Base-by-base conservation (phyloP, 495 filamentous ascomycete species). In the Xylaria bambusicola region DNA sequence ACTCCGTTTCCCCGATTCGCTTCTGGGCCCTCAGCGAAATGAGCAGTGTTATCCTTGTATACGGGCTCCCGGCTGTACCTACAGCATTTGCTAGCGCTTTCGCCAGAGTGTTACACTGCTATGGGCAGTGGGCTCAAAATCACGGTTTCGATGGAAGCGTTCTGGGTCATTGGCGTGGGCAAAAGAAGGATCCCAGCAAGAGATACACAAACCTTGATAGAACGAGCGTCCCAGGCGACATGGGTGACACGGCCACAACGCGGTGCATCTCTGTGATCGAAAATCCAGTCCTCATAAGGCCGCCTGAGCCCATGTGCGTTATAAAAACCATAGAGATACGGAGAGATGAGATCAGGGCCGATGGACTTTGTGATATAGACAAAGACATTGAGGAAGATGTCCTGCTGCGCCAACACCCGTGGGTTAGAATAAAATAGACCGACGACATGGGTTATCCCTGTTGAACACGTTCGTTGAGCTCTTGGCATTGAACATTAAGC, bases 21-120 rank as follows among this genome's bases (percentile, higher is more conserved):
- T 56, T 56, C 53, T 56, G 53, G 53, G 53, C 53, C 36, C 53
- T 56, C 40, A 27, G 53, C 31, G 53, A 56, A 38, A 36, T 56
- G 27, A 47, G 40, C 17, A 56, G 53, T 35, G 41, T 31, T n/a
- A 46, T 56, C 53, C 7, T 42, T 6, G 53, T 56, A 2, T 56
- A 56, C 41, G 42, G 41, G 26, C 31, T 45, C 1, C 27, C 53
- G 10, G 40, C 53, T 10, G 40, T 35, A 12, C 53, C 53, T 6
- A 13, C 42, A 12, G 40, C 53, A 24, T 46, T 56, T 17, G 26
- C 17, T 47, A n/a, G 26, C 17, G 26, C 12, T 0, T 5, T 7
- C 35, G 26, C 26, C 7, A 10, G 17, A 3, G 21, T 33, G 33
- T 33, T 9, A 3, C 53, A 20, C 3, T 56, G 8, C 7, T 47